A percentile compares a stretch with the other conserved stretches of the same genome.
phyloP scores from a whole-genome alignment of 2,329 filamentous ascomycete genomes.

The Hypoxylon sp. region DNA sequence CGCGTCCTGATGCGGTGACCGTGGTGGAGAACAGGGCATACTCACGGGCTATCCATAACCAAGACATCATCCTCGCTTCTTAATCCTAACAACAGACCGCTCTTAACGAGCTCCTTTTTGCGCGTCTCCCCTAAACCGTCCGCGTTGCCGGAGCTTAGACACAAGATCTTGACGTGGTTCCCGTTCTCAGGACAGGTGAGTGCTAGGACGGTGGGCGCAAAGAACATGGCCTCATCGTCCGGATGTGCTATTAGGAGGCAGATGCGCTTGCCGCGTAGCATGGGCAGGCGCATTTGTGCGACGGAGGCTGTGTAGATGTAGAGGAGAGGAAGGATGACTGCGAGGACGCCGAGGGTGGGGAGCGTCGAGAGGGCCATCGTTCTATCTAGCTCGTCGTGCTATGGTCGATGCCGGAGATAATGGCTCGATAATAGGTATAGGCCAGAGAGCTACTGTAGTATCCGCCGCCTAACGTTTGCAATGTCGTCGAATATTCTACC shows the following conservation, averaged over 20 bases:
- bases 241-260: slow-evolving; percentile 95
- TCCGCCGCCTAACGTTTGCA: not conserved
- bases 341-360: slow-evolving; percentile 57
- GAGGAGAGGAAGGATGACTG: slow-evolving; percentile 62
- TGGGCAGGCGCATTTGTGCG: slow-evolving; percentile 71
- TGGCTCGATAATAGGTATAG: not conserved
- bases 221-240: slow-evolving; percentile 99
- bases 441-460: not conserved
- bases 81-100: slow-evolving; percentile 82
- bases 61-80: slow-evolving; percentile 83
- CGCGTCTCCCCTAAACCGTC: slow-evolving; percentile 88
- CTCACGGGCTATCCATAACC: slow-evolving; percentile 82
- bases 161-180: slow-evolving; percentile 95
- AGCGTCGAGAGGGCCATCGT: slow-evolving; percentile 30
- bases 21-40: too few species aligned
- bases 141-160: slow-evolving; percentile 89
- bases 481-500: not conserved
- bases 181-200: slow-evolving; percentile 83
- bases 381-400: not conserved
- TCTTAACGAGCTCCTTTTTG: slow-evolving; percentile 86
- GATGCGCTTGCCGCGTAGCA: slow-evolving; percentile 85
- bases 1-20: too few species aligned
- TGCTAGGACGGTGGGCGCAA: slow-evolving; percentile 88
- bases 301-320: slow-evolving; percentile 67
- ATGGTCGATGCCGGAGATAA: not conserved